Evolutionary conservation across 345 rosid species (phyloP).

Genomic region (Eucalyptus dawsonii): DNA sequence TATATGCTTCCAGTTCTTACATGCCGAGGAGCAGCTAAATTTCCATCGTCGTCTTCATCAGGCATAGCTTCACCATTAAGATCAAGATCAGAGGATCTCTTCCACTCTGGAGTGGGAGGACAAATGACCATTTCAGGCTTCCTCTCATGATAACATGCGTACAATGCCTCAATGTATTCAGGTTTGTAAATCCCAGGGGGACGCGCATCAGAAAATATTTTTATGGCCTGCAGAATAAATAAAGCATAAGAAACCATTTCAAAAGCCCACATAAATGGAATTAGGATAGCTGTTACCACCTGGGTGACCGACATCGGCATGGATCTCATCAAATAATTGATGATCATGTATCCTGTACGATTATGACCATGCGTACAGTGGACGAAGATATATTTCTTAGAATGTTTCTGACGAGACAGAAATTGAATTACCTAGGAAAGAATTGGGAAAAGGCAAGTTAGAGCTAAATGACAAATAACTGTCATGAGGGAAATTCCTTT

Average conservation of each 20-base stretch:
- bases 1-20: slow-evolving; percentile 20
- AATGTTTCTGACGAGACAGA: slow-evolving; percentile 48
- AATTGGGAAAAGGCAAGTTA: background rate
- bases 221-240: slow-evolving; percentile 50
- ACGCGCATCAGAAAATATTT: slow-evolving; percentile 72
- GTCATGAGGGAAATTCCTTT: background rate
- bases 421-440: slow-evolving; percentile 65
- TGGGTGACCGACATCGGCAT: slow-evolving; percentile 63
- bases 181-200: slow-evolving; percentile 98
- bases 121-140: slow-evolving; percentile 60
- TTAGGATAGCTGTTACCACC: slow-evolving; percentile 16
- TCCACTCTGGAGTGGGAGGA: slow-evolving; percentile 97
- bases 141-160: slow-evolving; percentile 83
- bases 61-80: slow-evolving; percentile 93
- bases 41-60: slow-evolving; percentile 59
- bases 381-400: slow-evolving; percentile 82
- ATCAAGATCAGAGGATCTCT: slow-evolving; percentile 86
- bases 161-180: slow-evolving; percentile 77
- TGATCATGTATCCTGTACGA: slow-evolving; percentile 95
- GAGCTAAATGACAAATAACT: background rate
- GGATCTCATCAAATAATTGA: slow-evolving; percentile 90
- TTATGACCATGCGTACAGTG: slow-evolving; percentile 99
- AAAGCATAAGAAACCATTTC: background rate
- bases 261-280: background rate
- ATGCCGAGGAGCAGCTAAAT: slow-evolving; percentile 20